phyloP scores from a whole-genome alignment of 1,139 yeast species.

The Yamadazyma kanchanaburiensis region DNA sequence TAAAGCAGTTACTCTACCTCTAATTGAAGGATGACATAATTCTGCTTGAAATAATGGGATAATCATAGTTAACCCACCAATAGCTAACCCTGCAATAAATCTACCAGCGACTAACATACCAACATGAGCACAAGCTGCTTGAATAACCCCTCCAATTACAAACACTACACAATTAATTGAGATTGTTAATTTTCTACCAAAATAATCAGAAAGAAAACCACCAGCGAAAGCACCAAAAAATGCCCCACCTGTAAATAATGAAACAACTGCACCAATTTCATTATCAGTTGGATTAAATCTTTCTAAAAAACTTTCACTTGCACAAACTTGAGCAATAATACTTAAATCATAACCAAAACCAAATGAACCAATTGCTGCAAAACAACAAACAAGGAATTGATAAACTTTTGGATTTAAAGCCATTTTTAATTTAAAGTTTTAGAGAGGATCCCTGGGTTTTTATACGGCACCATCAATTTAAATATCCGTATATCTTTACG shows the following conservation, averaged over 20 bases:
- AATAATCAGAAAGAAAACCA: slow-evolving; percentile 15
- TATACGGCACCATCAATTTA: too few species aligned
- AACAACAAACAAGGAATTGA: slow-evolving; percentile 24
- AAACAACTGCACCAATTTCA: slow-evolving; percentile 22
- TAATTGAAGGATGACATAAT: slow-evolving; percentile 21
- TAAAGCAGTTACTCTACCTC: slow-evolving; percentile 21
- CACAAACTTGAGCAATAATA: slow-evolving; percentile 22
- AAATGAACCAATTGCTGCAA: slow-evolving; percentile 23
- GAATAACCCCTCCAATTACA: slow-evolving; percentile 21
- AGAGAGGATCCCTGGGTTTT: too few species aligned
- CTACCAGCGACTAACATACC: slow-evolving; percentile 22
- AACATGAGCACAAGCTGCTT: slow-evolving; percentile 17
- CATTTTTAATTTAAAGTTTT: too few species aligned
- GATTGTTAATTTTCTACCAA: slow-evolving; percentile 19
- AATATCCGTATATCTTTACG: too few species aligned
- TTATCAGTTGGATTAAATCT: slow-evolving; percentile 16
- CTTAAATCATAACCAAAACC: slow-evolving; percentile 24
- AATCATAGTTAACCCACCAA: slow-evolving; percentile 18
- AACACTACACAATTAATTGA: slow-evolving; percentile 16
- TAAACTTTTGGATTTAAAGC: slow-evolving; percentile 17
- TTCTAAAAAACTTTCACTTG: slow-evolving; percentile 17
- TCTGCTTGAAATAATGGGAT: slow-evolving; percentile 20
- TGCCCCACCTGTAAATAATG: slow-evolving; percentile 26
- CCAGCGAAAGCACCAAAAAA: slow-evolving; percentile 23
- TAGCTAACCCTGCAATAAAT: slow-evolving; percentile 20